Conservation (phyloP, 1,284 basidiomycete genomes). For the Ustilago lituana region DNA sequence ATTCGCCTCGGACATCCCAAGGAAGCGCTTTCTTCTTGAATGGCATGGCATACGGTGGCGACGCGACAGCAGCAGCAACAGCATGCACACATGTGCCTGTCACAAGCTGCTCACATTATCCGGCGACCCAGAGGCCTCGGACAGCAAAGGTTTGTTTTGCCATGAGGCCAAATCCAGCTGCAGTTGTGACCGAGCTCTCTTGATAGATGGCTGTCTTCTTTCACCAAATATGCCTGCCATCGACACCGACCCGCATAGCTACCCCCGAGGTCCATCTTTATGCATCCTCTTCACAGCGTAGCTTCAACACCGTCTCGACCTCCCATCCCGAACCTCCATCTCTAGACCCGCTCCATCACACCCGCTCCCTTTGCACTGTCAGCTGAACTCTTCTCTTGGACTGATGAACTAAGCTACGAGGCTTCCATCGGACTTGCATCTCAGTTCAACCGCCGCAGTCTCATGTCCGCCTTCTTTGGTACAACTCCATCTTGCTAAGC, state of each 20-base stretch:
- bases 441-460: slow-evolving; percentile 2
- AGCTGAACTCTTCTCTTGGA: not conserved
- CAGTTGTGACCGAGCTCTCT: slow-evolving; percentile 26
- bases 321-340: not conserved
- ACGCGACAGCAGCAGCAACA: too few relatives aligned
- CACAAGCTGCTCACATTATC: too few relatives aligned
- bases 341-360: not conserved
- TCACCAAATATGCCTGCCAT: slow-evolving; percentile 3
- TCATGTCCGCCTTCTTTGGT: slow-evolving; percentile 12
- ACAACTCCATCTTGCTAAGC: not conserved
- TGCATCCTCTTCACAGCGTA: not conserved
- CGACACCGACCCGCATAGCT: slow-evolving; percentile 37
- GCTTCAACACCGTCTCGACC: not conserved
- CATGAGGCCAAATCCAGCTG: slow-evolving; percentile 14
- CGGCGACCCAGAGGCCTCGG: slow-evolving; percentile 10
- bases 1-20: slow-evolving; percentile 20
- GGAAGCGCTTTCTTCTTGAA: not conserved
- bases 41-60: too few relatives aligned
- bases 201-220: not conserved
- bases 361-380: not conserved
- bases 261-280: slow-evolving; percentile 26
- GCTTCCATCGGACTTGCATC: slow-evolving; percentile 23
- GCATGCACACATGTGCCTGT: too few relatives aligned
- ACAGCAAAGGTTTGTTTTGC: not conserved
- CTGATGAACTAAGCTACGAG: not conserved